Base-by-base conservation (phyloP, 345 rosid species). In the Acer campestre region DNA sequence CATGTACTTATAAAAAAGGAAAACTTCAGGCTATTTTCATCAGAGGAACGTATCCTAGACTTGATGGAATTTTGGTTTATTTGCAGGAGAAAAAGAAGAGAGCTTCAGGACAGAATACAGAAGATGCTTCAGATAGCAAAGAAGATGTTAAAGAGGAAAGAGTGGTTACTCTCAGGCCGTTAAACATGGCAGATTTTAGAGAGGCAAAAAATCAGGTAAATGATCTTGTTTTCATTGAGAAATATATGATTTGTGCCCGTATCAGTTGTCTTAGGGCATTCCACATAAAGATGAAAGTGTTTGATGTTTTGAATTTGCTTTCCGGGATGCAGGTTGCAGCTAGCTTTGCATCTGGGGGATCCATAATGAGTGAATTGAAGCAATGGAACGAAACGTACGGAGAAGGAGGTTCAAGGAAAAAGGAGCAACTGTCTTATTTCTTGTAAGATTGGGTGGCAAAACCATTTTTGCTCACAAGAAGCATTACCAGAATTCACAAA, bases 371-470 rank as follows among this genome's bases (percentile, higher is more conserved):
- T 38, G 98, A 96, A 85, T 74, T 96, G 81, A 94, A 86, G 83
- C 95, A 94, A 74, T 96, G 97, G 98, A 94, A 94, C 75, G 93
- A 96, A 16, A 49, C 88, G 88, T 92, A 89, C 49, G 98, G 99
- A 31, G 97, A 92, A 83, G 99, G 98, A 12, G 97, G 99, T 68
- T 91, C 98, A 0, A 94, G 98, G 88, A 96, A 94, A 83, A 88
- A 90, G 81, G 87, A 96, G 82, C 98, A 92, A 78, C 68, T 94
- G 35, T 77, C 99, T 18, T 94, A 92, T 84, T 94, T 94, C 87
- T 77, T 94, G 25, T 94, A 83, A 92, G 77, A 68, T 42, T 2
- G 14, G 38, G n/a, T 29, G 35, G 58, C 59, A 48, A 68, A 40
- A 2, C 23, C 23, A 4, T 25, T 20, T 55, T 13, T 16, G 7